These are phyloP conservation scores for Ligustrum vulgare DNA, from an alignment of 257 asterid genomes.

Conservation along the genomic window DNA sequence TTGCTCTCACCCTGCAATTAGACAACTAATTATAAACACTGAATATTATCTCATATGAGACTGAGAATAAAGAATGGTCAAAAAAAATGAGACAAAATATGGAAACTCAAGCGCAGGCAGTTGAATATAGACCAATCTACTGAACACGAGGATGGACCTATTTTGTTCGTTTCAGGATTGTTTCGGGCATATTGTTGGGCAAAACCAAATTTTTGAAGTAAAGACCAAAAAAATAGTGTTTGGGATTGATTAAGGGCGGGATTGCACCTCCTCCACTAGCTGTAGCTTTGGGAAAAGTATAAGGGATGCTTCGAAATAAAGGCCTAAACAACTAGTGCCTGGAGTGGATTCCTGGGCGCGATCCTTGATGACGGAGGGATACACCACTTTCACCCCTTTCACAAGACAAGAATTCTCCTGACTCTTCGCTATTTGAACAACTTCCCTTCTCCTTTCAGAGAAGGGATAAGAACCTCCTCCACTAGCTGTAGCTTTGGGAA, in stretches of 20 bases:
- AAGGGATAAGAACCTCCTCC: background rate
- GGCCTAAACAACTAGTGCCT: background rate
- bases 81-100: background rate
- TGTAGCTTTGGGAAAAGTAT: background rate
- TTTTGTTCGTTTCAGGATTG: background rate
- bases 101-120: background rate
- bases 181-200: no score
- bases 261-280: background rate
- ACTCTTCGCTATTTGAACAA: background rate
- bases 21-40: background rate
- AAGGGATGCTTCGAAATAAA: background rate
- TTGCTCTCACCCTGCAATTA: conserved; percentile 47
- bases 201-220: background rate
- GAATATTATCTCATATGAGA: background rate
- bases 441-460: background rate
- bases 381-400: background rate
- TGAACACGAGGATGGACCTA: background rate
- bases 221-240: background rate
- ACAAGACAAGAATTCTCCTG: background rate
- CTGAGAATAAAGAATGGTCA: conserved; percentile 9
- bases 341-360: background rate
- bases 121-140: background rate
- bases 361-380: background rate
- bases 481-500: background rate
- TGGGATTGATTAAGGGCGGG: background rate